Conservation (phyloP, 73 alveolate species). For the Tetrahymena thermophila region DNA sequence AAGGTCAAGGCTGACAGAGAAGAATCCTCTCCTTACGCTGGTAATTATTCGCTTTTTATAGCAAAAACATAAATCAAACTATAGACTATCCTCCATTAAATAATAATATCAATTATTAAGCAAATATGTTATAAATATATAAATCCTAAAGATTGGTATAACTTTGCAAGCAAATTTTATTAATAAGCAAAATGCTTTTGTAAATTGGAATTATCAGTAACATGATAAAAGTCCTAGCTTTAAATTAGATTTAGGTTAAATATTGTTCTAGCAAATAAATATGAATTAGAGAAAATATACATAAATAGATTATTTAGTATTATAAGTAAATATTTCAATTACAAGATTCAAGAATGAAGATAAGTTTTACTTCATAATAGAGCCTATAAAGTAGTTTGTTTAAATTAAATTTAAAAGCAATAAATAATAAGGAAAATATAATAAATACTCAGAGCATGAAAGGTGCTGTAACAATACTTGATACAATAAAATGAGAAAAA, state of each 20-base stretch:
- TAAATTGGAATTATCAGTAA: not conserved
- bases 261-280: not conserved
- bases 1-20: constrained; percentile 99
- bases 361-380: not conserved
- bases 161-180: no score
- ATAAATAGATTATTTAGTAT: not conserved
- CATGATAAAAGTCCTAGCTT: not conserved
- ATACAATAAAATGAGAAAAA: not conserved
- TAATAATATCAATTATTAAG: not conserved
- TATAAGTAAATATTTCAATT: not conserved
- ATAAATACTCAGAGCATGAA: not conserved
- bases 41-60: constrained; percentile 18
- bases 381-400: no score
- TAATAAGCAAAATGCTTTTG: not conserved
- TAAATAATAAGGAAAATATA: not conserved
- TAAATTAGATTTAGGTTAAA: not conserved
- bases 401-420: not conserved
- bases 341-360: not conserved
- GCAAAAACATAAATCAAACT: not conserved
- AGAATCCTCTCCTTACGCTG: constrained; percentile 98
- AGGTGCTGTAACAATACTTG: not conserved
- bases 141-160: not conserved
- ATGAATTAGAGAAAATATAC: not conserved
- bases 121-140: not conserved
- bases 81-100: not conserved